A percentile compares a stretch with the other conserved stretches of the same genome.
These are phyloP conservation scores for Canavalia ensiformis DNA, from an alignment of 306 rosid species.

Conservation along the genomic window DNA sequence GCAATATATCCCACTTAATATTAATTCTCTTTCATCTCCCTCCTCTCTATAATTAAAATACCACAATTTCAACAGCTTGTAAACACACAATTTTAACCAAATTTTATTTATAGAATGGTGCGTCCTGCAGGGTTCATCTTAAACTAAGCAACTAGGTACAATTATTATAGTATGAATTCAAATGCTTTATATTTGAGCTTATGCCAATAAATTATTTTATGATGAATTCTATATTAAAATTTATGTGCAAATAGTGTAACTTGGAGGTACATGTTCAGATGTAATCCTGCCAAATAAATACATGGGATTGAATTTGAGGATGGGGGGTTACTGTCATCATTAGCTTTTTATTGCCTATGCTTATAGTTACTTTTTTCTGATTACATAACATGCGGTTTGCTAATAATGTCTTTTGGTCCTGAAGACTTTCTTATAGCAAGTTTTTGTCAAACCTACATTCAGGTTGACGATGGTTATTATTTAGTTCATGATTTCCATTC, in stretches of 20 bases:
- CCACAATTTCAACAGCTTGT: neutral
- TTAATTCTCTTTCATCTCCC: neutral
- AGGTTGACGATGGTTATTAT: constrained; percentile 18
- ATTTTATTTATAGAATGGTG: neutral
- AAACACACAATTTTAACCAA: neutral
- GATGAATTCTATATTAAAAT: neutral
- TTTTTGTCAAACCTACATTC: constrained; percentile 9
- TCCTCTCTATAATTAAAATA: neutral
- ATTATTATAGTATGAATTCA: constrained; percentile 18
- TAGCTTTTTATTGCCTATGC: constrained; percentile 9
- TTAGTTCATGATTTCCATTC: constrained; percentile 3
- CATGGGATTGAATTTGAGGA: constrained; percentile 28
- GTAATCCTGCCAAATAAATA: constrained; percentile 33
- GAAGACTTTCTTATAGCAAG: constrained; percentile 26
- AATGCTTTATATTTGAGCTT: neutral
- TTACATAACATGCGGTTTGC: constrained; percentile 5
- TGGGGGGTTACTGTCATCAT: constrained; percentile 6
- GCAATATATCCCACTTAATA: no score
- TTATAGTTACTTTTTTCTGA: constrained; percentile 10
- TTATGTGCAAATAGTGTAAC: neutral
- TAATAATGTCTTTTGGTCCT: constrained; percentile 7
- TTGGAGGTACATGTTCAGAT: constrained; percentile 7
- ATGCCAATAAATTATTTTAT: constrained; percentile 29
- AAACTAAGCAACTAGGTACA: neutral
- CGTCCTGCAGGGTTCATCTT: neutral